A percentile compares a stretch with the other conserved stretches of the same genome.
Evolutionary conservation across 441 rosid genomes (phyloP).

Genomic region (Pelargonium myrrhifolium): DNA sequence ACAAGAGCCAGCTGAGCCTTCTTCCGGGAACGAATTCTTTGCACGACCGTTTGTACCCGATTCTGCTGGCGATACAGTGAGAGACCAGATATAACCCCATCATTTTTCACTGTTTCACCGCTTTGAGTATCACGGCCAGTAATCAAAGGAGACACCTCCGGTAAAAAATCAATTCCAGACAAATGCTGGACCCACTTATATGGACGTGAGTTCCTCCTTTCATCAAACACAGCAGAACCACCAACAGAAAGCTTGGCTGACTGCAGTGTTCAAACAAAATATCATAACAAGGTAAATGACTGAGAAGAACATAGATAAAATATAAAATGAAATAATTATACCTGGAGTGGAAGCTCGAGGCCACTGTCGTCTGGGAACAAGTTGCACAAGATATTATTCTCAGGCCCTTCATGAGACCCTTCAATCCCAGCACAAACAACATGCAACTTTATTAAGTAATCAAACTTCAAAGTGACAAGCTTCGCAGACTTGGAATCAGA

Average conservation of each 20-base stretch:
- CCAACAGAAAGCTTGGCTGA: slow-evolving; percentile 72
- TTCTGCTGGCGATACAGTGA: slow-evolving; percentile 58
- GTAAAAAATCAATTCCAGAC: slow-evolving; percentile 87
- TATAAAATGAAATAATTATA: slow-evolving; percentile 19
- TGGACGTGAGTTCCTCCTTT: slow-evolving; percentile 63
- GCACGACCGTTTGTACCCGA: slow-evolving; percentile 66
- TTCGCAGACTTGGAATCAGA: slow-evolving; percentile 47
- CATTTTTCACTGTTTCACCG: slow-evolving; percentile 44
- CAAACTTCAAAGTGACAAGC: slow-evolving; percentile 58
- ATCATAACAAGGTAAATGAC: slow-evolving; percentile 12
- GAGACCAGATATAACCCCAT: slow-evolving; percentile 45
- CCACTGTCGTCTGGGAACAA: slow-evolving; percentile 80
- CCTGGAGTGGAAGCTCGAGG: slow-evolving; percentile 86
- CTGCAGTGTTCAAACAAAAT: slow-evolving; percentile 38
- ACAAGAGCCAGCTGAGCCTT: slow-evolving; percentile 65
- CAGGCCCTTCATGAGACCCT: slow-evolving; percentile 51
- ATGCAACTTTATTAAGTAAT: slow-evolving; percentile 71
- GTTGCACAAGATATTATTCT: slow-evolving; percentile 51
- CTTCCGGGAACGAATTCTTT: slow-evolving; percentile 64
- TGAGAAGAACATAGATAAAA: neutral
- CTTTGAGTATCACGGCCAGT: slow-evolving; percentile 34
- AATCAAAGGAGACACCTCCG: slow-evolving; percentile 72
- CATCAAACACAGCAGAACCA: slow-evolving; percentile 42
- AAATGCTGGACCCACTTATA: slow-evolving; percentile 90
- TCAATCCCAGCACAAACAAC: slow-evolving; percentile 65